Conservation (phyloP, 83 land plant species). For the Diphasiastrum complanatum region DNA sequence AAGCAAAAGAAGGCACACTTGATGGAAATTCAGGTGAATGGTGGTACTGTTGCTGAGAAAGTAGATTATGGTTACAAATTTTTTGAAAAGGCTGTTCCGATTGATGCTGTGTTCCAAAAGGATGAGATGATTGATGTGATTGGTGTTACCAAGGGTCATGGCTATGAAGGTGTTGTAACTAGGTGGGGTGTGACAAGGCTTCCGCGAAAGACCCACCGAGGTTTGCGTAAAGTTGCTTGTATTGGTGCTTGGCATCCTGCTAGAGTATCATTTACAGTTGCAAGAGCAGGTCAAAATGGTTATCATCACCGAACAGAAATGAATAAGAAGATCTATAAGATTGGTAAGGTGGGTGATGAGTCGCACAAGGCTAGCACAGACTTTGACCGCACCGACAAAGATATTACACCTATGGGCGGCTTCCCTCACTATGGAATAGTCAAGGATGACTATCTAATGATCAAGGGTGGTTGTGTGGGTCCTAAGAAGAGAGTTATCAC, state of each 20-base stretch:
- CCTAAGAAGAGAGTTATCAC: slow-evolving; percentile 79
- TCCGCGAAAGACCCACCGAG: slow-evolving; percentile 80
- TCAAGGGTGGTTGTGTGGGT: slow-evolving; percentile 77
- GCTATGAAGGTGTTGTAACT: slow-evolving; percentile 89
- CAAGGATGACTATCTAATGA: slow-evolving; percentile 61
- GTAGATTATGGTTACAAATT: slow-evolving; percentile 77
- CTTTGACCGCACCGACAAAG: slow-evolving; percentile 72
- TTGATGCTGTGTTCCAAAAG: slow-evolving; percentile 74
- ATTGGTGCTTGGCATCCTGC: slow-evolving; percentile 97
- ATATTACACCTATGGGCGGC: slow-evolving; percentile 74
- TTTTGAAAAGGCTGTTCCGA: slow-evolving; percentile 76
- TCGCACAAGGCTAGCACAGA: slow-evolving; percentile 63
- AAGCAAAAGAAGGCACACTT: slow-evolving; percentile 93
- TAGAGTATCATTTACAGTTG: slow-evolving; percentile 81
- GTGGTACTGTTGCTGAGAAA: slow-evolving; percentile 67
- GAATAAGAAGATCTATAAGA: slow-evolving; percentile 86
- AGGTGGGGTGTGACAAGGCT: slow-evolving; percentile 93
- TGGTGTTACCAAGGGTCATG: slow-evolving; percentile 88
- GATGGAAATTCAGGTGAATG: slow-evolving; percentile 91
- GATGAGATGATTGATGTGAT: slow-evolving; percentile 91
- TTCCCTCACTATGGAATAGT: slow-evolving; percentile 77
- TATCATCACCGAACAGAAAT: slow-evolving; percentile 90
- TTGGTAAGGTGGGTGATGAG: slow-evolving; percentile 59
- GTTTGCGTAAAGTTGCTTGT: slow-evolving; percentile 86
- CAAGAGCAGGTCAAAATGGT: slow-evolving; percentile 90